Evolutionary conservation across 2,329 filamentous ascomycete species (phyloP).

Genomic region (Fusarium lyarnte): DNA sequence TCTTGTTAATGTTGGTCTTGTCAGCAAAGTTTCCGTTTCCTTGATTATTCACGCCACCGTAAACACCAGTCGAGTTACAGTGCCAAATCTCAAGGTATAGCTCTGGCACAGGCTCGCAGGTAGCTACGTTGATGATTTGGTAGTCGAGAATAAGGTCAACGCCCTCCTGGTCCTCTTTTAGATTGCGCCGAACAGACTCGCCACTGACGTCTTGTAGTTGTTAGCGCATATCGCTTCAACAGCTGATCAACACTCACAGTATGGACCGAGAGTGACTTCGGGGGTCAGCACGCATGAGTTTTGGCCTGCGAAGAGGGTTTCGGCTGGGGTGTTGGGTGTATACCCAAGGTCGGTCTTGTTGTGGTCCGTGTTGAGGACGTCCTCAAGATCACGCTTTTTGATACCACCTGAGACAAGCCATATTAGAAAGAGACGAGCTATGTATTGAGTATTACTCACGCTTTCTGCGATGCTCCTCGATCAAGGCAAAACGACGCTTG

Average conservation of each 20-base stretch:
- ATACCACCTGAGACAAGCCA: slow-evolving; percentile 9
- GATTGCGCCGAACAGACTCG: slow-evolving; percentile 48
- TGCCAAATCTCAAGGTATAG: slow-evolving; percentile 58
- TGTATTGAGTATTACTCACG: slow-evolving; percentile 22
- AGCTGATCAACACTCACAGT: slow-evolving; percentile 39
- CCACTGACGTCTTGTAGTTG: slow-evolving; percentile 39
- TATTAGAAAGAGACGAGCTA: not conserved
- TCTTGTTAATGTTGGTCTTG: slow-evolving; percentile 44
- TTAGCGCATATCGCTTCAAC: not conserved
- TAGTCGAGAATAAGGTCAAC: slow-evolving; percentile 54
- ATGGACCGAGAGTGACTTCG: slow-evolving; percentile 61
- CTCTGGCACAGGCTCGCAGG: slow-evolving; percentile 53
- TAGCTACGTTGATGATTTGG: slow-evolving; percentile 55
- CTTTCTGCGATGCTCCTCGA: slow-evolving; percentile 54
- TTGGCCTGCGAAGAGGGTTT: slow-evolving; percentile 51
- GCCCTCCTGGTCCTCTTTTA: slow-evolving; percentile 54
- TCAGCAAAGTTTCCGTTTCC: slow-evolving; percentile 57
- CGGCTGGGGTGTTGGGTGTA: slow-evolving; percentile 43
- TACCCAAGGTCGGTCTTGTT: slow-evolving; percentile 51
- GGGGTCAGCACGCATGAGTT: slow-evolving; percentile 59
- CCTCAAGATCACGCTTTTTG: slow-evolving; percentile 47
- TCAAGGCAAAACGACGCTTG: slow-evolving; percentile 53
- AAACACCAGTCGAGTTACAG: slow-evolving; percentile 58
- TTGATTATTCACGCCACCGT: slow-evolving; percentile 49
- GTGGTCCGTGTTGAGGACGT: slow-evolving; percentile 47